phyloP scores from a whole-genome alignment of 2,329 filamentous ascomycete species.

The Diaporthe citri region DNA sequence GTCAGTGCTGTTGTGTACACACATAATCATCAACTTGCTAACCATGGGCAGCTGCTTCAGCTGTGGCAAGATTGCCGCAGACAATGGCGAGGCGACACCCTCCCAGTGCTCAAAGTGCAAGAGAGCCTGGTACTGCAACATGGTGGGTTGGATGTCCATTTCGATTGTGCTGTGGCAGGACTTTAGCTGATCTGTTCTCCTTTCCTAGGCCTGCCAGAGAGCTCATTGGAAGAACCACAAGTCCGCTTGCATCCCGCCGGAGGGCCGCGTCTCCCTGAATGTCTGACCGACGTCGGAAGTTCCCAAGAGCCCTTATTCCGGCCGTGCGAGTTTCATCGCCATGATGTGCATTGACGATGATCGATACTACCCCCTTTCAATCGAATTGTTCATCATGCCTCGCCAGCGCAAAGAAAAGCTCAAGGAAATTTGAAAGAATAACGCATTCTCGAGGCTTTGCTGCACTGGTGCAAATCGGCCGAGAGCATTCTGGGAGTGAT shows the following conservation, averaged over 20 bases:
- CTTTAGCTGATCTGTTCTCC: not conserved
- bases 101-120: constrained; percentile 40
- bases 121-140: constrained; percentile 41
- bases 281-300: not conserved
- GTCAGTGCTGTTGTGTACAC: not conserved
- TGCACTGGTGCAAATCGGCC: not conserved
- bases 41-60: constrained; percentile 42
- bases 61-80: constrained; percentile 42
- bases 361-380: too few relatives aligned
- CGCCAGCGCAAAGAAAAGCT: too few relatives aligned
- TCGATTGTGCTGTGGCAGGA: not conserved
- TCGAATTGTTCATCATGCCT: not conserved
- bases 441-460: fast-evolving
- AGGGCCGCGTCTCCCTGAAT: not conserved
- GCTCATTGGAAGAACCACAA: constrained; percentile 39
- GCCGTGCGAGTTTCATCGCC: not conserved
- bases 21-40: not conserved
- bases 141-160: constrained; percentile 18
- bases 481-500: not conserved
- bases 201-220: constrained; percentile 40
- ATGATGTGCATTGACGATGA: too few relatives aligned
- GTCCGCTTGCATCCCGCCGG: constrained; percentile 16
- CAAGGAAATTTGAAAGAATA: not conserved
- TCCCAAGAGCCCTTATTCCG: too few relatives aligned
- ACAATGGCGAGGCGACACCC: constrained; percentile 34